Evolutionary conservation across 331 rosid genomes (phyloP).

Genomic region (Cucumis variabilis): DNA sequence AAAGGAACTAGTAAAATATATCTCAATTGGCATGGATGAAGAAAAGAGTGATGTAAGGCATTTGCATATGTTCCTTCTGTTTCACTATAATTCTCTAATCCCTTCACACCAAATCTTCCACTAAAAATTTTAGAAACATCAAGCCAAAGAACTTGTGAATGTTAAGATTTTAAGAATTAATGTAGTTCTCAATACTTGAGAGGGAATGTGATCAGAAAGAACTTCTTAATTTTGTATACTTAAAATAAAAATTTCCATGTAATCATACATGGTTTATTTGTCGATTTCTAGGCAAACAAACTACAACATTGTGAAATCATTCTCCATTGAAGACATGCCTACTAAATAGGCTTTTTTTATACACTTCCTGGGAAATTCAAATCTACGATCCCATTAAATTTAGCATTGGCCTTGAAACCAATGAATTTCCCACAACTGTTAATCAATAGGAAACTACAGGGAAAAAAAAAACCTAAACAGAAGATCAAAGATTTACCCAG

Average conservation of each 20-base stretch:
- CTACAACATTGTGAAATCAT: not conserved
- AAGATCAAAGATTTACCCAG: no score
- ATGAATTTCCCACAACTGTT: not conserved
- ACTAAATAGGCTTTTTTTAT: not conserved
- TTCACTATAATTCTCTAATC: not conserved
- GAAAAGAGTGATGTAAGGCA: not conserved
- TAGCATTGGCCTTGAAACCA: conserved; percentile 13
- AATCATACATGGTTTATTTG: not conserved
- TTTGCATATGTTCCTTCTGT: not conserved
- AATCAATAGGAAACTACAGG: not conserved
- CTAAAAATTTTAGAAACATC: not conserved
- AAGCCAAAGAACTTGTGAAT: not conserved
- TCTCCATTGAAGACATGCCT: not conserved
- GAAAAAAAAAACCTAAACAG: no score
- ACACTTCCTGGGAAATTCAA: not conserved
- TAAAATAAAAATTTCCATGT: not conserved
- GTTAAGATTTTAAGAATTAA: not conserved
- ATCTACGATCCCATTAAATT: not conserved
- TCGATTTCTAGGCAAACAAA: not conserved
- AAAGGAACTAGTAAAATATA: not conserved
- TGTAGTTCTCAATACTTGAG: not conserved
- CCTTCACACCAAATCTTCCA: not conserved
- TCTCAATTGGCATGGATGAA: not conserved
- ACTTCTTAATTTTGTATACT: conserved; percentile 10
- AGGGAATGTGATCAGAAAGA: not conserved